phyloP scores from a whole-genome alignment of 345 rosid genomes.

The Murraya paniculata region DNA sequence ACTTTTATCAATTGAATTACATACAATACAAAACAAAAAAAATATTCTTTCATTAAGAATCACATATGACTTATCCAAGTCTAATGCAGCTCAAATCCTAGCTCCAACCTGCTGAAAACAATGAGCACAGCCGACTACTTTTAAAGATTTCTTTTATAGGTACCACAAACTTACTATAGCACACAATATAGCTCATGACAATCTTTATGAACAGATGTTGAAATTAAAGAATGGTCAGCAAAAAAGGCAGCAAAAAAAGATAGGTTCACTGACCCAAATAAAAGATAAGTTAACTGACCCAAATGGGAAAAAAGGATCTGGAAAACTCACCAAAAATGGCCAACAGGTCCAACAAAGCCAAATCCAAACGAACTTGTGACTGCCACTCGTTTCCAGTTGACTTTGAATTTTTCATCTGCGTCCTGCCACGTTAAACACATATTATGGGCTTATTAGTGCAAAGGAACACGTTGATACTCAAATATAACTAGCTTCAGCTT shows the following conservation, averaged over 20 bases:
- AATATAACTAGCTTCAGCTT: not conserved
- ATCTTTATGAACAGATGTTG: not conserved
- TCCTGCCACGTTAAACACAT: conserved; percentile 38
- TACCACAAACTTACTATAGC: not conserved
- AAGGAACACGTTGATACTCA: not conserved
- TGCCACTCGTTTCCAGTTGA: conserved; percentile 79
- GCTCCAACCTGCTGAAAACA: not conserved
- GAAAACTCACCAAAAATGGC: conserved; percentile 73
- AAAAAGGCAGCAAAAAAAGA: too few relatives aligned
- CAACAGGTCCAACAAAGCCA: conserved; percentile 84
- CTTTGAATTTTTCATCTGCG: conserved; percentile 46
- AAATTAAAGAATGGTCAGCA: not conserved
- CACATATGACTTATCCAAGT: not conserved
- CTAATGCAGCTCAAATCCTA: not conserved
- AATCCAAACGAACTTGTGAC: conserved; percentile 71
- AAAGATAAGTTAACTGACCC: not conserved
- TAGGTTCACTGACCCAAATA: not conserved
- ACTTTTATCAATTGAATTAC: not conserved
- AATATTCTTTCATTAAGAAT: too few relatives aligned
- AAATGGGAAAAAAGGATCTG: not conserved
- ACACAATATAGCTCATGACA: not conserved
- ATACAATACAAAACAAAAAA: not conserved
- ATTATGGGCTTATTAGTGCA: conserved; percentile 14
- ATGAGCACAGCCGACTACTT: not conserved
- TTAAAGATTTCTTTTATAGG: not conserved